These are phyloP conservation scores for Bidens hawaiensis DNA, from an alignment of 140 eudicot genomes.

Conservation along the genomic window DNA sequence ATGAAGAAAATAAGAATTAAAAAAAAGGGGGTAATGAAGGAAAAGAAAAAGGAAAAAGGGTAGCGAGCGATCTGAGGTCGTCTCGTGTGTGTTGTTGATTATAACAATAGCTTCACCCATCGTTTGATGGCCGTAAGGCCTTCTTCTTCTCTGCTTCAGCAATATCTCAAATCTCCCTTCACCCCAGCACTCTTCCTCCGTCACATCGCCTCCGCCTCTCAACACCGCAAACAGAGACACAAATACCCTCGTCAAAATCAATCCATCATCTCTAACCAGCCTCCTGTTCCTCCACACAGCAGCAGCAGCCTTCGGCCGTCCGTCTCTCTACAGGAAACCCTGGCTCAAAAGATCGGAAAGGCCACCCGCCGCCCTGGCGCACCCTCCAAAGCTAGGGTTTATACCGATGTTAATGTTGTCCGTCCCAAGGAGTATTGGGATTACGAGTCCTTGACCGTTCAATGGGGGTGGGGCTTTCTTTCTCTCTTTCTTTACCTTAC, in stretches of 20 bases:
- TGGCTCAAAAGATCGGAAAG: constrained; percentile 53
- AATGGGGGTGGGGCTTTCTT: constrained; percentile 85
- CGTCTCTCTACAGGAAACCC: constrained; percentile 29
- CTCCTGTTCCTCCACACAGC: too few relatives aligned
- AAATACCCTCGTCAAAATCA: constrained; percentile 9
- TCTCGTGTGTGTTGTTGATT: constrained; percentile 21
- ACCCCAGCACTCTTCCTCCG: constrained; percentile 27
- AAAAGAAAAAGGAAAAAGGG: constrained; percentile 11
- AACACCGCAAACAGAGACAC: constrained; percentile 15
- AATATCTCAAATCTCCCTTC: constrained; percentile 24
- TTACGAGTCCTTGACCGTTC: constrained; percentile 68
- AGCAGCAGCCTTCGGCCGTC: constrained; percentile 42
- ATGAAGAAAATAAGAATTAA: not conserved
- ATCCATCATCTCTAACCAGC: constrained; percentile 14
- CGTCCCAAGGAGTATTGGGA: constrained; percentile 69
- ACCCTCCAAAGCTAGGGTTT: constrained; percentile 56
- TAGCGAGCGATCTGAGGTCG: constrained; percentile 1
- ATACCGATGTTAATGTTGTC: constrained; percentile 54
- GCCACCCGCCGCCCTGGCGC: constrained; percentile 53
- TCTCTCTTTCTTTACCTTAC: not conserved
- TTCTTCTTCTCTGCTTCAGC: not conserved
- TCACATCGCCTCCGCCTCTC: constrained; percentile 26
- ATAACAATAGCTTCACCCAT: too few relatives aligned
- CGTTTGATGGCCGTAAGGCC: constrained; percentile 58
- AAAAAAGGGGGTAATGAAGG: not conserved